Conservation (phyloP, 805 yeast genomes). For the Hermanozyma aechmeae region DNA sequence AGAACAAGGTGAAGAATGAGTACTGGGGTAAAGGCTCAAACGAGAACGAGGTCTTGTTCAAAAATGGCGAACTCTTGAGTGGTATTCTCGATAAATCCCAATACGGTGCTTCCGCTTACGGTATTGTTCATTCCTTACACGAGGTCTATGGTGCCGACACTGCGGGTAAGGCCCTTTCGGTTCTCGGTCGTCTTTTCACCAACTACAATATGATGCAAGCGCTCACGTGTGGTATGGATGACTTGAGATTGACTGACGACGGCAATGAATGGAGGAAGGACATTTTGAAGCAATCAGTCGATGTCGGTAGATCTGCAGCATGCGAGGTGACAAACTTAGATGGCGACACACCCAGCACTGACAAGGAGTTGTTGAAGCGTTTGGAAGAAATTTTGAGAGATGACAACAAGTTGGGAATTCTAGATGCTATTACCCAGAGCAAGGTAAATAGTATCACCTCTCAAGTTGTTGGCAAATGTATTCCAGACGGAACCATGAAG, state of each 20-base stretch:
- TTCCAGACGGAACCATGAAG: slow-evolving; percentile 94
- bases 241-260: slow-evolving; percentile 79
- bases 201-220: slow-evolving; percentile 88
- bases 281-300: slow-evolving; percentile 66
- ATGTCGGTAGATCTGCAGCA: slow-evolving; percentile 87
- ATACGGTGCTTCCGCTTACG: slow-evolving; percentile 96
- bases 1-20: slow-evolving; percentile 85
- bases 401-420: slow-evolving; percentile 80
- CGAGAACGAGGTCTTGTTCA: slow-evolving; percentile 82
- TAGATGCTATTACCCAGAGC: slow-evolving; percentile 92
- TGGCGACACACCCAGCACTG: slow-evolving; percentile 35
- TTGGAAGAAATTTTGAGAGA: slow-evolving; percentile 93
- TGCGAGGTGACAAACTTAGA: slow-evolving; percentile 86
- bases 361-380: slow-evolving; percentile 75
- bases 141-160: slow-evolving; percentile 89
- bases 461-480: slow-evolving; percentile 89
- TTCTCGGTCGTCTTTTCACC: slow-evolving; percentile 92
- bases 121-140: slow-evolving; percentile 91
- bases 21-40: slow-evolving; percentile 85
- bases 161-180: slow-evolving; percentile 85
- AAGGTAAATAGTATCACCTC: slow-evolving; percentile 89
- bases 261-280: slow-evolving; percentile 88
- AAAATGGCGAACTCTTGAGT: slow-evolving; percentile 76
- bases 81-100: slow-evolving; percentile 97
- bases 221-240: slow-evolving; percentile 99